Percentiles rank a stretch among this genome's conserved stretches.
Evolutionary conservation across 129 eudicot genomes (phyloP).

Genomic region (Arctium minus): DNA sequence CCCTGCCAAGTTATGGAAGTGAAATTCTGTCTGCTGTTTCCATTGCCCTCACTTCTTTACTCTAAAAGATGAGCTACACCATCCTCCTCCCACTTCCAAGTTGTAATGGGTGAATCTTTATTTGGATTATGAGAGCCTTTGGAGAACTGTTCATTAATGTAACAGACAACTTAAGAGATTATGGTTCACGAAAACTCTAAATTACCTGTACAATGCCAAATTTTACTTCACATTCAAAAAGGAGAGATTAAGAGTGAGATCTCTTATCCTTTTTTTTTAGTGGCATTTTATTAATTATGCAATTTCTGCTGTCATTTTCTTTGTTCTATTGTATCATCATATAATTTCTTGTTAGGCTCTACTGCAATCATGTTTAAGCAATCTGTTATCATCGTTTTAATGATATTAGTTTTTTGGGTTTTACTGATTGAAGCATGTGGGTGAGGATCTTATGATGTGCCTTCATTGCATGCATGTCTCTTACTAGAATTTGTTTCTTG

Average conservation of each 20-base stretch:
- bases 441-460: not conserved
- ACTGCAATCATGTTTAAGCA: not conserved
- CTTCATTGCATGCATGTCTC: not conserved
- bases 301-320: not conserved
- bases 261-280: not conserved
- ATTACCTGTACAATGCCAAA: not conserved
- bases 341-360: not conserved
- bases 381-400: not conserved
- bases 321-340: not conserved
- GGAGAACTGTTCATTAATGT: not conserved
- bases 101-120: not conserved
- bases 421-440: not conserved
- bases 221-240: not conserved
- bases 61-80: not conserved
- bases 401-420: not conserved
- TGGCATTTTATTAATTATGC: not conserved
- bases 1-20: not conserved
- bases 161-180: not conserved
- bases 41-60: not conserved
- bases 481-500: constrained; percentile 15
- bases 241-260: not conserved
- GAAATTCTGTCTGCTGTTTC: not conserved
- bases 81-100: not conserved
- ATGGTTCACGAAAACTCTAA: not conserved
- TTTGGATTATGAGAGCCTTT: not conserved